These are phyloP conservation scores for Chlamydomonas incerta DNA, from an alignment of 139 green algal species.

Conservation along the genomic window DNA sequence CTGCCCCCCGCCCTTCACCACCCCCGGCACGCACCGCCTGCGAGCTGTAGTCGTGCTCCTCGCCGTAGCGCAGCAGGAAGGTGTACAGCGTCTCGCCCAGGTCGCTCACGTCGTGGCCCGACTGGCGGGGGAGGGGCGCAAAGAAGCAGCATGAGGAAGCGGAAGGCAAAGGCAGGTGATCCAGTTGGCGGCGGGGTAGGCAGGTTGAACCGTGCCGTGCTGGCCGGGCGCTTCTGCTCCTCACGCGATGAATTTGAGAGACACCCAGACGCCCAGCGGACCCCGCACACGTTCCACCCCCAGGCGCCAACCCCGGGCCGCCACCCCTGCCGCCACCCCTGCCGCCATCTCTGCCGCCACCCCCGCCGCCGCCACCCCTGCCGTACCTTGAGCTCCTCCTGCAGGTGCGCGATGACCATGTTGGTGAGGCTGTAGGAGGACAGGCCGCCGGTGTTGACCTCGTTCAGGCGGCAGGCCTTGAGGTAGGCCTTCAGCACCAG, in stretches of 20 bases:
- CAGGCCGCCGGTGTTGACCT: constrained; percentile 69
- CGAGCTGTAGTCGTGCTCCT: constrained; percentile 62
- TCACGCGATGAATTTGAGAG: no score
- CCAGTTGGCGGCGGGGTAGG: no score
- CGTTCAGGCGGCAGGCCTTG: constrained; percentile 59
- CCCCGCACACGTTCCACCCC: no score
- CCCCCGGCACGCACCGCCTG: constrained; percentile 51
- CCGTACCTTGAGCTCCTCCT: constrained; percentile 68
- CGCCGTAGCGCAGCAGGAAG: constrained; percentile 72
- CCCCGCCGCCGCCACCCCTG: not conserved
- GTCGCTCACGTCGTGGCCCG: constrained; percentile 62
- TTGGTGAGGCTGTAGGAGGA: constrained; percentile 69
- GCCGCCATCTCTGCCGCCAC: no score
- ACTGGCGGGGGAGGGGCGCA: constrained; percentile 38
- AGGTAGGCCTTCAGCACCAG: constrained; percentile 74
- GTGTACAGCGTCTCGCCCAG: constrained; percentile 66
- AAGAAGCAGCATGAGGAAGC: no score
- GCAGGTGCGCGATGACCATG: constrained; percentile 77
- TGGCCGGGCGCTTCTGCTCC: no score
- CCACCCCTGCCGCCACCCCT: no score
- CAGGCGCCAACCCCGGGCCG: no score
- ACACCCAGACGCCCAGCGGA: no score
- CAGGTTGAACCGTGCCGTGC: no score
- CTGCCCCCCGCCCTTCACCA: not conserved
- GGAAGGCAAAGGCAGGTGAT: no score